These are phyloP conservation scores for Grigorovia jiainica DNA, from an alignment of 805 yeast species.

Conservation along the genomic window DNA sequence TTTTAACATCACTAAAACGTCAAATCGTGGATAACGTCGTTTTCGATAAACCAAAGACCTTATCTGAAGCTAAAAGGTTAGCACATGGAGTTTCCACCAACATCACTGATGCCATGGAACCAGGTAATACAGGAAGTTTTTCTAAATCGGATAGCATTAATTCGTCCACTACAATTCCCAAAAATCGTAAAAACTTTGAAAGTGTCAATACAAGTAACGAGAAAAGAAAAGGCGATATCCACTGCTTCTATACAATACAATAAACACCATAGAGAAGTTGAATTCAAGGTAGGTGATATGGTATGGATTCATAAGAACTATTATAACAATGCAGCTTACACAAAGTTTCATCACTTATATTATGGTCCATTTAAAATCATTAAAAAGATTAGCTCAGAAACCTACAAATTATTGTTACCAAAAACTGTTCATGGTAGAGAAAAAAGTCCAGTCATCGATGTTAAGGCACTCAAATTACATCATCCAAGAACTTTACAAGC, in stretches of 20 bases:
- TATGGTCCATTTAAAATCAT: conserved; percentile 3
- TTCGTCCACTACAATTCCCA: too few species aligned
- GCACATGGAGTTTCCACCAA: too few species aligned
- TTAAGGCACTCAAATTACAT: not conserved
- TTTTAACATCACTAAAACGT: too few species aligned
- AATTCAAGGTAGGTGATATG: not conserved
- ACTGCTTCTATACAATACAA: not conserved
- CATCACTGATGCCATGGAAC: too few species aligned
- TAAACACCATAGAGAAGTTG: not conserved
- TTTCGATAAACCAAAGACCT: too few species aligned
- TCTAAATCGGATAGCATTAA: too few species aligned
- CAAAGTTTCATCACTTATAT: conserved; percentile 2
- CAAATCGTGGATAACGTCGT: too few species aligned
- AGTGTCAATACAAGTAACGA: too few species aligned
- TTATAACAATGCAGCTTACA: not conserved
- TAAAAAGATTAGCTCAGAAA: not conserved
- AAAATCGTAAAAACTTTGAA: too few species aligned
- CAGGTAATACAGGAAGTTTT: too few species aligned
- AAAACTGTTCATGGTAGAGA: not conserved
- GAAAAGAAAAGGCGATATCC: too few species aligned
- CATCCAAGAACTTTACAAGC: not conserved
- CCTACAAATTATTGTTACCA: not conserved
- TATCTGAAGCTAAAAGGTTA: too few species aligned
- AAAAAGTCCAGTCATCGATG: not conserved
- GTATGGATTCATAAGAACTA: conserved; percentile 1